Base-by-base conservation (phyloP, 495 filamentous ascomycete genomes). In the Tirmania nivea region DNA sequence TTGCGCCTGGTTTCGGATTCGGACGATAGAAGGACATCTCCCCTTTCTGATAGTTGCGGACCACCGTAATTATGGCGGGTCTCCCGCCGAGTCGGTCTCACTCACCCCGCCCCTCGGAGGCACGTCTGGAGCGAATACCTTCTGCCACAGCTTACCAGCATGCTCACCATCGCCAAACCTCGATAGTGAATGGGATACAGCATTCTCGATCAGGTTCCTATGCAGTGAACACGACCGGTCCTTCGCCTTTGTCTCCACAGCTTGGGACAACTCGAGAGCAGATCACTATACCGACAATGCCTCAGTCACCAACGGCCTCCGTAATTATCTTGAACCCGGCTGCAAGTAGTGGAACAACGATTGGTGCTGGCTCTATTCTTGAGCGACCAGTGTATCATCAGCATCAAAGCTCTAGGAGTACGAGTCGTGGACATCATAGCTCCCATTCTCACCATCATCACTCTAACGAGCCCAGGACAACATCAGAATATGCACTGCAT, bases 401-500 rank as follows among this genome's bases (percentile, higher is more conserved):
- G 39, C 8, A 45, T 19, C 39, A 45, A 45, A 45, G 39, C 39
- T 45, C 39, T 8, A 45, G 17, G 17, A 45, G 39, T 45, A 45
- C 39, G 14, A 62, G 57, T 49, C 58, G 60, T 34, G 42, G 59
- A 10, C 87, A 85, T 59, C 78, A 84, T 59, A 84, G 80, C 56
- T 87, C 86, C 10, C 83, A 89, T 63, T 93, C 87, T 34, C 83
- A 82, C 42, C 76, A 79, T 54, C 79, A 79, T 57, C 75, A 80
- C 62, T 71, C 74, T 61, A 74, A 78, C 35, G 83, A 93, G 60
- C 39, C 51, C 59, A 73, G 77, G 55, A 94, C 87, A 68, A 94
- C 93, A 50, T 89, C 86, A 49, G 90, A 97, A 71, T 95, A 94
- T 74, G 88, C 92, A 21, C 70, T 96, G 53, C 89, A 96, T 68